Evolutionary conservation across 805 yeast genomes (phyloP), one percentile per base, ranked within the genome.

Genomic region (Metschnikowia koreensis): DNA sequence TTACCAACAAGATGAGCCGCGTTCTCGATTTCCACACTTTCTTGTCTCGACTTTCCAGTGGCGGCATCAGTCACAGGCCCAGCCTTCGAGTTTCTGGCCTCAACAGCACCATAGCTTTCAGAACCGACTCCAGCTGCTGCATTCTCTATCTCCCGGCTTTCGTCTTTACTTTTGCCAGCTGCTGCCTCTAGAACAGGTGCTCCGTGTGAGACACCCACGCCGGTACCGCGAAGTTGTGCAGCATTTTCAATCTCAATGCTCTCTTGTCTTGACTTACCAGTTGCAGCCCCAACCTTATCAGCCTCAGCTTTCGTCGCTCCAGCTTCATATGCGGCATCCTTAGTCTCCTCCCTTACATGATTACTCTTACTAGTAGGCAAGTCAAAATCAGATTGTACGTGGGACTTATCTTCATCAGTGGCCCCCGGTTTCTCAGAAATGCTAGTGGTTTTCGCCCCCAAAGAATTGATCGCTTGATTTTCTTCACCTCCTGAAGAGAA

Each of bases 271-370:
- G 53, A 47, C 29, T 50, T 17, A 12, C 42, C 44, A n/a, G 45
- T 31, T n/a, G 47, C 49, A 6, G 42, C 49, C 1, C 40, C 41
- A 37, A 33, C 8, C 16, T 12, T n/a, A n/a, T n/a, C n/a, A n/a
- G n/a, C n/a, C n/a, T n/a, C n/a, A n/a, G n/a, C n/a, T n/a, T n/a
- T n/a, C n/a, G n/a, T n/a, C n/a, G n/a, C n/a, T n/a, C n/a, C n/a
- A n/a, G n/a, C n/a, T n/a, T 44, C 52, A 15, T 38, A 37, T 10
- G 57, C 66, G 7, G 64, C 66, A 13, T 58, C 55, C 13, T 47
- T 62, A 27, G 62, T n/a, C n/a, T n/a, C n/a, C n/a, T n/a, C n/a
- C n/a, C n/a, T n/a, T n/a, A n/a, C n/a, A n/a, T n/a, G n/a, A n/a
- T n/a, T n/a, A n/a, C n/a, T n/a, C n/a, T n/a, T n/a, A n/a, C n/a